A percentile compares a stretch with the other conserved stretches of the same genome.
Conservation (phyloP, 78 protist genomes). For the Blattamonas nauphoetae region DNA sequence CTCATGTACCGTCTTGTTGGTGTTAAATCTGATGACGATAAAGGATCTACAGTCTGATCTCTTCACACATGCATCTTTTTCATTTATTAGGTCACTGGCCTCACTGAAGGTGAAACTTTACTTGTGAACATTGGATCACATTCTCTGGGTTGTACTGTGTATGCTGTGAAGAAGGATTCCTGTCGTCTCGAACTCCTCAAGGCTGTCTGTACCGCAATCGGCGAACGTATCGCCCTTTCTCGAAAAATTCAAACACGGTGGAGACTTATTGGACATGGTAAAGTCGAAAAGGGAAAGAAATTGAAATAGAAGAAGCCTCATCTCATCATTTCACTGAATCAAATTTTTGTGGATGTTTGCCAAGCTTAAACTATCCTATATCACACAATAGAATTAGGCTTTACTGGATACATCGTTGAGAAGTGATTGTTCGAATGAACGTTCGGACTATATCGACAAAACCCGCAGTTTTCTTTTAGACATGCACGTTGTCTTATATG, state of each 20-base stretch:
- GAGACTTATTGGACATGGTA: conserved; percentile 41
- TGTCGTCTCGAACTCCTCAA: conserved; percentile 78
- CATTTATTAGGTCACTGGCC: conserved; percentile 56
- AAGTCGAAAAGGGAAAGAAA: neutral
- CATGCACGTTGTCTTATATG: neutral
- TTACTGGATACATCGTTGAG: neutral
- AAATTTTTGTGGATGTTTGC: neutral
- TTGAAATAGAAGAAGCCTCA: too few relatives aligned
- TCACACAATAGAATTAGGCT: neutral
- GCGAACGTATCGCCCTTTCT: conserved; percentile 91
- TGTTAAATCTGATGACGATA: conserved; percentile 77
- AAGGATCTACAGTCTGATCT: neutral
- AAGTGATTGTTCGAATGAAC: neutral
- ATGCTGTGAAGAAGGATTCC: conserved; percentile 68
- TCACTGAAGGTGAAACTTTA: conserved; percentile 68
- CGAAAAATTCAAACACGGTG: conserved; percentile 96
- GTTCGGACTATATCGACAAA: neutral
- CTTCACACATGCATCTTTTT: neutral
- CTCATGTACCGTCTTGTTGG: conserved; percentile 88
- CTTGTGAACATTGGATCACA: conserved; percentile 97
- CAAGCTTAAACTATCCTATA: neutral
- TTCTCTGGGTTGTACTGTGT: conserved; percentile 85
- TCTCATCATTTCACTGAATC: too few relatives aligned
- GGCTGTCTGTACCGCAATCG: conserved; percentile 90
- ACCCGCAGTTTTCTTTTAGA: neutral